Percentiles rank a stretch among this genome's conserved stretches.
phyloP scores from a whole-genome alignment of 176 grass and related monocot genomes.

The Ensete glaucum region DNA sequence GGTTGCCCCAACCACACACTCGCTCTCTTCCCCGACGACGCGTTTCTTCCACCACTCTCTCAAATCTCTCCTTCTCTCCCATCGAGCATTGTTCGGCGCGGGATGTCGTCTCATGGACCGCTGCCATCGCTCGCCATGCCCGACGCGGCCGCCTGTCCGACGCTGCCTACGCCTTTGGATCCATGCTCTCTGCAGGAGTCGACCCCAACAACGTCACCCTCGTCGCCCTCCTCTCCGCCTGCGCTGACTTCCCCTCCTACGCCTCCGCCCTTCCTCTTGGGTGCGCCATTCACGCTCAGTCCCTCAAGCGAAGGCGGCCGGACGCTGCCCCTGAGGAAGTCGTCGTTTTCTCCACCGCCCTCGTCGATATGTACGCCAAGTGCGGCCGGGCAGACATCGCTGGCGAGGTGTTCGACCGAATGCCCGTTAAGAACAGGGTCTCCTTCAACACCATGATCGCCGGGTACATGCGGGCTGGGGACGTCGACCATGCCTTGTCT shows the following conservation, averaged over 20 bases:
- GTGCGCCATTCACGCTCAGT: constrained; percentile 31
- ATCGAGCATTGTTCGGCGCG: background rate
- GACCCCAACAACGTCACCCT: constrained; percentile 42
- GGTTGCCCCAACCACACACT: background rate
- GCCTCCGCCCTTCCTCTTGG: constrained; percentile 22
- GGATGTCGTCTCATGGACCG: constrained; percentile 48
- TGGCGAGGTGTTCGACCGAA: constrained; percentile 36
- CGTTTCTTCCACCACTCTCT: background rate
- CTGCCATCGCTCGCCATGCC: constrained; percentile 31
- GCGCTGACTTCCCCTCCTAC: constrained; percentile 33
- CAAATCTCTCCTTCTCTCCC: background rate
- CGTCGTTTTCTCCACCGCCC: constrained; percentile 61
- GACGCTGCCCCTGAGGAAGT: background rate
- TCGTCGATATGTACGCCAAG: constrained; percentile 34
- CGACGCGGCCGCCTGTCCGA: constrained; percentile 38
- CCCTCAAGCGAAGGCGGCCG: constrained; percentile 22
- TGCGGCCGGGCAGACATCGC: constrained; percentile 18
- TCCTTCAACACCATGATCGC: constrained; percentile 59
- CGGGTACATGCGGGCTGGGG: constrained; percentile 45
- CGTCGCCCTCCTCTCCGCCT: constrained; percentile 47
- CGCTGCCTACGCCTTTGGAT: constrained; percentile 21
- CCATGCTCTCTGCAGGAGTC: constrained; percentile 39
- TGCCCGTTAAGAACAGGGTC: constrained; percentile 36
- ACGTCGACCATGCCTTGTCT: constrained; percentile 26
- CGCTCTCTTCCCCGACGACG: background rate